These are phyloP conservation scores for Alternaria brassicicola DNA, from an alignment of 2,329 filamentous ascomycete species.

Conservation along the genomic window DNA sequence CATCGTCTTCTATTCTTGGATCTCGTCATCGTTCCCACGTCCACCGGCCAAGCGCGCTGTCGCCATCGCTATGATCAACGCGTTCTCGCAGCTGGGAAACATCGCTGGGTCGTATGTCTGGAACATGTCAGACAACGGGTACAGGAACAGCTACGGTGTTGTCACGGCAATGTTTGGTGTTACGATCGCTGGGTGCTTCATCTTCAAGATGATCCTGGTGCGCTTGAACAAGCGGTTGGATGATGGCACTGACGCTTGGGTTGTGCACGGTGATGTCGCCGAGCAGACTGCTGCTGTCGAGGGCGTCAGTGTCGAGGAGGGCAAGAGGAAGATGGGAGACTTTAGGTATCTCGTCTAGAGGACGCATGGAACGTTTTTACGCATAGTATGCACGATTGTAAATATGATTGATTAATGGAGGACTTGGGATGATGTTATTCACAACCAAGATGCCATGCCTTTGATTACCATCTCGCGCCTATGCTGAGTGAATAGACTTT, in stretches of 20 bases:
- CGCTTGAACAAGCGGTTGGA: slow-evolving; percentile 43
- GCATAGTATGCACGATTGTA: background rate
- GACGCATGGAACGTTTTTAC: background rate
- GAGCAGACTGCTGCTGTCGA: slow-evolving; percentile 40
- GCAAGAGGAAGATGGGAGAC: slow-evolving; percentile 33
- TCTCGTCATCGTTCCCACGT: slow-evolving; percentile 53
- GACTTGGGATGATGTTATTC: background rate
- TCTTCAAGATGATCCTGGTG: slow-evolving; percentile 38
- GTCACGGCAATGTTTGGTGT: slow-evolving; percentile 69
- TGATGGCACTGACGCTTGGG: slow-evolving; percentile 37
- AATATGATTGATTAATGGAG: background rate
- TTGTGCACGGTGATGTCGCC: slow-evolving; percentile 34
- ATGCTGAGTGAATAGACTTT: too few species aligned
- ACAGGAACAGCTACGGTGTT: slow-evolving; percentile 68
- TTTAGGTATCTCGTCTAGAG: slow-evolving; percentile 43
- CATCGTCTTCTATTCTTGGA: slow-evolving; percentile 49
- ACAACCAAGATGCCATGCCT: background rate
- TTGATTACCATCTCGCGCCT: background rate
- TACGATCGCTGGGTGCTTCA: slow-evolving; percentile 59
- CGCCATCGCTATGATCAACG: slow-evolving; percentile 66
- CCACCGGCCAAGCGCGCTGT: slow-evolving; percentile 67
- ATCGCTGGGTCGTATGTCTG: slow-evolving; percentile 67
- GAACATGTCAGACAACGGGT: slow-evolving; percentile 65
- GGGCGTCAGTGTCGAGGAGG: slow-evolving; percentile 39
- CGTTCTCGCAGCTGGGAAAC: slow-evolving; percentile 48